Conservation (phyloP, 2,329 filamentous ascomycete genomes). For the Diaporthe sp. region DNA sequence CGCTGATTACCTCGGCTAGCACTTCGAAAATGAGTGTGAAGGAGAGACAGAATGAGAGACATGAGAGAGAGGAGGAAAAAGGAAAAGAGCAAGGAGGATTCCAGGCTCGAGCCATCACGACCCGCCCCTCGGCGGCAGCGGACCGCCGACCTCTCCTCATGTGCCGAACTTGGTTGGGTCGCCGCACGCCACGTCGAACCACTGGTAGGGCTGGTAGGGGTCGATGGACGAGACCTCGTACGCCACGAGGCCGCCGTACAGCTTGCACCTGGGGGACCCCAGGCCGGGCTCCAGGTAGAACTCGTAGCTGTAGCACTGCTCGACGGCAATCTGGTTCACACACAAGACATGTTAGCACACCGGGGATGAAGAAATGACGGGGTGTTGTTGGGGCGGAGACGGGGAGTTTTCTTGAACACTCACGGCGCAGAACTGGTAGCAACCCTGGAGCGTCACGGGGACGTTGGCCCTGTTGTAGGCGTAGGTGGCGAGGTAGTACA, state of each 20-base stretch:
- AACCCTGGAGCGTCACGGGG: conserved; percentile 55
- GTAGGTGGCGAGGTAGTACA: conserved; percentile 57
- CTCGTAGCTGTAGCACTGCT: conserved; percentile 54
- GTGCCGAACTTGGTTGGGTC: conserved; percentile 46
- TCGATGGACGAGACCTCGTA: conserved; percentile 50
- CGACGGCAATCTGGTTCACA: conserved; percentile 40
- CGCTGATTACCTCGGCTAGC: conserved; percentile 18
- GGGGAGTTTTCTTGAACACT: conserved; percentile 36
- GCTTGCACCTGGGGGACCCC: conserved; percentile 52
- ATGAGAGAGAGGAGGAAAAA: neutral
- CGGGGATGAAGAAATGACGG: too few species aligned
- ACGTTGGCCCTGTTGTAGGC: conserved; percentile 52
- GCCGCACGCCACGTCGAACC: conserved; percentile 56
- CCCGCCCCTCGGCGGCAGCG: neutral
- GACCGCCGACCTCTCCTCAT: neutral
- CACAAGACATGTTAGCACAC: neutral
- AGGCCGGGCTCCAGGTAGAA: conserved; percentile 51
- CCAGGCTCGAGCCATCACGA: neutral
- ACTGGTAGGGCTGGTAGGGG: conserved; percentile 48
- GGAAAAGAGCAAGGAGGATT: neutral
- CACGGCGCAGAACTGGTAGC: conserved; percentile 59
- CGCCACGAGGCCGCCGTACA: conserved; percentile 53
- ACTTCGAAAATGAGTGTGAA: conserved; percentile 12
- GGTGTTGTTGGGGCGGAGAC: neutral
- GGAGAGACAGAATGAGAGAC: conserved; percentile 3